Evolutionary conservation across 225 moss, liverwort and hornwort genomes (phyloP).

Genomic region (Sphagnum tenellum): DNA sequence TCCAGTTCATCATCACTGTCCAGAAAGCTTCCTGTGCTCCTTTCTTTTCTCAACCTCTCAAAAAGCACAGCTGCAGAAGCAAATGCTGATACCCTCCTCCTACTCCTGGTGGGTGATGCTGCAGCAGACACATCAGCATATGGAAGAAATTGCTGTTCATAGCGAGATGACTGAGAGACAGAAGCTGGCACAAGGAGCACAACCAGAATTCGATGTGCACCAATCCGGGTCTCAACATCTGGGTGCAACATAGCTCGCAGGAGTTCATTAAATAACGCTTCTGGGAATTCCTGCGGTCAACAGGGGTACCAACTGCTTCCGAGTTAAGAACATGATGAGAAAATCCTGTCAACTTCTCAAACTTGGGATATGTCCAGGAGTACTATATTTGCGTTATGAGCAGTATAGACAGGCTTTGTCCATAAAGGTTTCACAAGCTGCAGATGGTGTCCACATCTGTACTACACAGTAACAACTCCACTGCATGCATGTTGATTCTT

Average conservation of each 20-base stretch:
- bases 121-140: conserved; percentile 20
- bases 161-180: conserved; percentile 31
- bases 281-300: conserved; percentile 71
- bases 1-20: conserved; percentile 35
- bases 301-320: not conserved
- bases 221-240: conserved; percentile 77
- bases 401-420: no score
- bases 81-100: conserved; percentile 61
- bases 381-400: no score
- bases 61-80: conserved; percentile 78
- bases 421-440: no score
- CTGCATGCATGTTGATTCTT: not conserved
- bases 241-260: conserved; percentile 83
- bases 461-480: no score
- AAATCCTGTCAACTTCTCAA: no score
- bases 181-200: conserved; percentile 69
- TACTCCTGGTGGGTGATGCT: conserved; percentile 39
- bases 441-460: no score
- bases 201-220: conserved; percentile 69
- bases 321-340: not conserved
- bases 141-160: conserved; percentile 44
- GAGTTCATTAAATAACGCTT: conserved; percentile 71
- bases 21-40: conserved; percentile 32
- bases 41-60: conserved; percentile 66
- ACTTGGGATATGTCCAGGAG: no score